Base-by-base conservation (phyloP, 169 alveolate genomes). In the Plasmodium gallinaceum region DNA sequence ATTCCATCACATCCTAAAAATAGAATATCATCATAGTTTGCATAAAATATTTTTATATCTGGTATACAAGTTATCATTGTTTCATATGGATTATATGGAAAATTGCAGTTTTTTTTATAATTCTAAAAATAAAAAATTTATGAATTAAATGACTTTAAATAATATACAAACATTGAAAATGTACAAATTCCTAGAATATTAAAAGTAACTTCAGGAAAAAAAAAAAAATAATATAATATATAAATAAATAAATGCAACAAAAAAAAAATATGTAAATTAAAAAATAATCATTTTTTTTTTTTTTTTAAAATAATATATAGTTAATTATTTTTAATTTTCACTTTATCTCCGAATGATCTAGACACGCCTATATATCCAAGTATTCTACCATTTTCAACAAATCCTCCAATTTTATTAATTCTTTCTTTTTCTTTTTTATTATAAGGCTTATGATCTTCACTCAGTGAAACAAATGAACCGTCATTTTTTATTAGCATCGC, bases 331-430 rank as follows among this genome's bases (percentile, higher is more conserved):
- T 45, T 62, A 42, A 12, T 22, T 18, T 52, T 51, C 64, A 78
- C 89, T 65, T 78, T 78, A 48, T 78, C 89, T 45, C 89, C 89
- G 46, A 78, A 78, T 26, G 89, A 78, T 64, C 89, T 64, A 20
- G 89, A 78, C n/a, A 78, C 89, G 8, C 89, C 89, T 42, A 78
- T 78, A 45, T 78, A 78, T 5, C 89, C 89, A 43, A 78, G 89
- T 78, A 78, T 66, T 69, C 89, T 62, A 22, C 89, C 89, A 78
- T 78, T 78, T 24, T 64, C 89, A 43, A 78, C 89, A 51, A 78
- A 78, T 5, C 89, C 89, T 2, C 89, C 89, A 20, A 66, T 58
- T 78, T 78, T 78, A 69, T 78, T 66, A 42, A 78, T 78, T 45
- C 89, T 64, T 60, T 78, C 89, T 73, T 66, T 78, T 78, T 78